phyloP scores from a whole-genome alignment of 2,329 filamentous ascomycete species.

The Acrodontium crateriforme region DNA sequence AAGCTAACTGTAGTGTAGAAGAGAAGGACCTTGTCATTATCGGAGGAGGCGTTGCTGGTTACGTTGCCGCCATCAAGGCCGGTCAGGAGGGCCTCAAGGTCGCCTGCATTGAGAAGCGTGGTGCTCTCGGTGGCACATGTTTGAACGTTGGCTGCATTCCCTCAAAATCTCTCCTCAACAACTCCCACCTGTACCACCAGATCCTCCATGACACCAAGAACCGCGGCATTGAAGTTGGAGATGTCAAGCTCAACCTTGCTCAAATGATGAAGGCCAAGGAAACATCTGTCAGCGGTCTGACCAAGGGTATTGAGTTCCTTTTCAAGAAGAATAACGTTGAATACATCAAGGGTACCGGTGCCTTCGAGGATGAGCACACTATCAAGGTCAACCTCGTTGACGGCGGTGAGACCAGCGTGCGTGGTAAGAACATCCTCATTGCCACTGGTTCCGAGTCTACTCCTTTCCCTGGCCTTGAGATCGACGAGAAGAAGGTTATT shows the following conservation, averaged over 20 bases:
- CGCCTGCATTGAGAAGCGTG: slow-evolving; percentile 96
- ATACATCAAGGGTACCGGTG: slow-evolving; percentile 86
- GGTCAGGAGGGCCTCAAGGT: slow-evolving; percentile 96
- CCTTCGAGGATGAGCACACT: slow-evolving; percentile 51
- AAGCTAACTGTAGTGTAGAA: slow-evolving; percentile 40
- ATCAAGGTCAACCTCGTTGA: slow-evolving; percentile 59
- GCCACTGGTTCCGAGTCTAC: slow-evolving; percentile 92
- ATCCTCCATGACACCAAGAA: slow-evolving; percentile 93
- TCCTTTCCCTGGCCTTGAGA: slow-evolving; percentile 86
- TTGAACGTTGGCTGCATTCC: slow-evolving; percentile 98
- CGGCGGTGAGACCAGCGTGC: slow-evolving; percentile 75
- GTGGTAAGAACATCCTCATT: slow-evolving; percentile 95
- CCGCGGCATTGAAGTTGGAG: slow-evolving; percentile 91
- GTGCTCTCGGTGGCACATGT: slow-evolving; percentile 87
- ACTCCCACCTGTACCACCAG: slow-evolving; percentile 96
- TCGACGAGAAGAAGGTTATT: slow-evolving; percentile 95
- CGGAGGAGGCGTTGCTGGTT: slow-evolving; percentile 93
- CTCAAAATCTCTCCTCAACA: slow-evolving; percentile 98
- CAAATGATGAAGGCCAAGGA: slow-evolving; percentile 99
- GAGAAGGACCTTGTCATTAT: slow-evolving; percentile 97
- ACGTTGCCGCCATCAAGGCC: slow-evolving; percentile 98
- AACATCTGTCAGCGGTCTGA: slow-evolving; percentile 71
- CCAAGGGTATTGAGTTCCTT: slow-evolving; percentile 94
- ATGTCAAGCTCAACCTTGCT: slow-evolving; percentile 88
- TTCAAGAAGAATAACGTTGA: slow-evolving; percentile 99